Percentiles rank a stretch among this genome's conserved stretches.
These are phyloP conservation scores for Neofusicoccum kwambonambiense DNA, from an alignment of 2,329 filamentous ascomycete genomes.

Conservation along the genomic window DNA sequence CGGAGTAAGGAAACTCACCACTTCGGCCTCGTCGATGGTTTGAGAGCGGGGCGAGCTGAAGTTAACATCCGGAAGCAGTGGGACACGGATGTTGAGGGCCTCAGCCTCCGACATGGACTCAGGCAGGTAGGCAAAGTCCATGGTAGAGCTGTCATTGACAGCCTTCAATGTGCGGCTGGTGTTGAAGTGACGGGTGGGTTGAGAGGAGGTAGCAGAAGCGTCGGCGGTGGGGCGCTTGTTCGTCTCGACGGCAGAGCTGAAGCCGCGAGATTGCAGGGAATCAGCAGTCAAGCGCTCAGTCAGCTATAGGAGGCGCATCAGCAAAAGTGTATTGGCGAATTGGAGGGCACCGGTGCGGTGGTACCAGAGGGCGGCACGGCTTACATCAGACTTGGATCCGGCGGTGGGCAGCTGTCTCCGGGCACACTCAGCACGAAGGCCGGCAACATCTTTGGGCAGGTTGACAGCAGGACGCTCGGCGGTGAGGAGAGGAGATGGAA, in stretches of 20 bases:
- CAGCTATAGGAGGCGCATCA: constrained; percentile 37
- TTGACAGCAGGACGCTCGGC: constrained; percentile 53
- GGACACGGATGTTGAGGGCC: constrained; percentile 44
- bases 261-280: constrained; percentile 49
- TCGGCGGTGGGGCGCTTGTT: constrained; percentile 40
- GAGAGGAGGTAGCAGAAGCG: constrained; percentile 28
- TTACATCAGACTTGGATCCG: constrained; percentile 52
- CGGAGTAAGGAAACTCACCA: neutral
- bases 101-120: constrained; percentile 50
- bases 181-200: constrained; percentile 57
- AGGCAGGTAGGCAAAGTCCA: constrained; percentile 64
- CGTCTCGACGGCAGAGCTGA: constrained; percentile 53
- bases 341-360: neutral
- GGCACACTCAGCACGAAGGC: constrained; percentile 53
- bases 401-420: constrained; percentile 47
- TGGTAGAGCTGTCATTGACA: constrained; percentile 58
- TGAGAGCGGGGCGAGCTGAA: constrained; percentile 8
- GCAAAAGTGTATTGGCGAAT: neutral
- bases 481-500: constrained; percentile 49
- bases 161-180: constrained; percentile 58
- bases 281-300: constrained; percentile 55
- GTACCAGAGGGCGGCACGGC: constrained; percentile 1
- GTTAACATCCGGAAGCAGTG: constrained; percentile 42
- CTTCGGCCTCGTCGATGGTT: neutral
- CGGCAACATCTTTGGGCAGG: constrained; percentile 50